Evolutionary conservation across 129 eudicot genomes (phyloP), one percentile per base, ranked within the genome.

Genomic region (Flaveria trinervia): DNA sequence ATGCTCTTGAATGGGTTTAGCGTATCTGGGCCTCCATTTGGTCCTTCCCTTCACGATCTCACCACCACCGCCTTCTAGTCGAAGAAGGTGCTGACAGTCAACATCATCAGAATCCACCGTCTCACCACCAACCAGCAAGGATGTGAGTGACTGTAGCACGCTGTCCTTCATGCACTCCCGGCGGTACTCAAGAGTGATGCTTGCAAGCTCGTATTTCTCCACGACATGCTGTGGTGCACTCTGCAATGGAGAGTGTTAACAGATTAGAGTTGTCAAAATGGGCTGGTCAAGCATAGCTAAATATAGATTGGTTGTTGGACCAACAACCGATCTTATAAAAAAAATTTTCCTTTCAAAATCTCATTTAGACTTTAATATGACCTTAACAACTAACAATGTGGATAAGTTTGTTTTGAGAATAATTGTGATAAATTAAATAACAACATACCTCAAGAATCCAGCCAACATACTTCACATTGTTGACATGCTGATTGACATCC

Each of bases 401-500:
- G 11, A 17, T 9, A 55, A 55, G 28, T n/a, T 55, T 55, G 6
- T 55, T 17, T 17, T 8, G 57, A 51, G 26, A 55, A 54, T 17
- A 12, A 15, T 15, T 15, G 8, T 8, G 22, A 54, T 51, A 17
- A 54, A 20, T 26, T 55, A 55, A 9, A 22, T 57, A 57, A 41
- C 39, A 5, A 43, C 50, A 15, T 60, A 89, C 99, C 97, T 95
- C 99, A 71, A 95, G 92, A 57, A 95, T 83, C 99, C 99, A 95
- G 72, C 96, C 96, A 84, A 95, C 85, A 75, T 95, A 95, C 71
- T 95, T 95, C 71, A 95, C 97, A 82, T 95, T 95, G 85, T 95
- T 95, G 73, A 95, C 99, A 83, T 95, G 99, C 87, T 86, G 97
- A 55, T 95, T 95, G 59, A 95, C 93, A 88, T 95, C 99, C 77